Evolutionary conservation across 1,139 yeast genomes (phyloP).

Genomic region (Fermentozyma sake): DNA sequence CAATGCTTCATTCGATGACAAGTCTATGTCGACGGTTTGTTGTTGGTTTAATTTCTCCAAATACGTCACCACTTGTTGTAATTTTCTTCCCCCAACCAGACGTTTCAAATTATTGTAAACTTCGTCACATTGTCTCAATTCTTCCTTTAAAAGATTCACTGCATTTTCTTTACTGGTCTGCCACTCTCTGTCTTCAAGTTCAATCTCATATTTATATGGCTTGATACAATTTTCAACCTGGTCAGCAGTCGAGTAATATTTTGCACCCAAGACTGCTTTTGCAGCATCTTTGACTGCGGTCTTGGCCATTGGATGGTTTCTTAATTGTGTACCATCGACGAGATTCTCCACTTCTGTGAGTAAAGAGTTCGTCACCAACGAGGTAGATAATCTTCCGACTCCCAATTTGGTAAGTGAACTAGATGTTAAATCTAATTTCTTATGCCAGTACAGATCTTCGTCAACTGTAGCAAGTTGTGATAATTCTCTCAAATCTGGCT

Average conservation of each 20-base stretch:
- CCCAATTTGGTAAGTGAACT: constrained; percentile 87
- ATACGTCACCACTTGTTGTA: constrained; percentile 77
- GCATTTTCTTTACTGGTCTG: constrained; percentile 74
- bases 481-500: constrained; percentile 53
- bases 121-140: constrained; percentile 74
- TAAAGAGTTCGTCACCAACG: constrained; percentile 75
- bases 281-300: constrained; percentile 85
- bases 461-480: constrained; percentile 44
- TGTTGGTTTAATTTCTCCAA: constrained; percentile 48
- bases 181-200: constrained; percentile 96
- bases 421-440: constrained; percentile 79
- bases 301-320: constrained; percentile 80
- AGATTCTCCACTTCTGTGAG: constrained; percentile 73
- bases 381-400: constrained; percentile 85
- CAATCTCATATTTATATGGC: constrained; percentile 95
- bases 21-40: constrained; percentile 40
- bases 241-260: constrained; percentile 90
- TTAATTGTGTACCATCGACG: constrained; percentile 67
- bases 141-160: constrained; percentile 69
- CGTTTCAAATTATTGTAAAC: constrained; percentile 60
- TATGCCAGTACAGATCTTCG: constrained; percentile 82
- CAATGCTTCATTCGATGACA: constrained; percentile 55
- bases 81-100: constrained; percentile 76
- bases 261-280: constrained; percentile 64
- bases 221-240: constrained; percentile 98